Conservation (phyloP, 2,329 filamentous ascomycete species). For the Ophiostoma angusticollis region DNA sequence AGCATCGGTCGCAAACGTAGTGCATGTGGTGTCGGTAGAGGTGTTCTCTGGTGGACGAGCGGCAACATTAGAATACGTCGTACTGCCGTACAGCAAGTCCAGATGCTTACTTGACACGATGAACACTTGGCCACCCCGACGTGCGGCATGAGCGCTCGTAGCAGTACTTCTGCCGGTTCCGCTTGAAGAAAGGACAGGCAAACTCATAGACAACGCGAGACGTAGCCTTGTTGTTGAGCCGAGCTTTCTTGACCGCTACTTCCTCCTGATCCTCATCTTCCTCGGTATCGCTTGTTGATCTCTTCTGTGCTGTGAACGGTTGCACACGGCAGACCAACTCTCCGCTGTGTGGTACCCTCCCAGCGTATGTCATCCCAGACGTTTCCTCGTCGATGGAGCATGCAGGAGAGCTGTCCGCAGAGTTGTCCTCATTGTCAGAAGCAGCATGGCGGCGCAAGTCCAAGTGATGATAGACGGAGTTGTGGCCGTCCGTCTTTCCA, state of each 20-base stretch:
- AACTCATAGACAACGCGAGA: constrained; percentile 6
- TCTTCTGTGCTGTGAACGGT: background rate
- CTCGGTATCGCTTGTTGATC: background rate
- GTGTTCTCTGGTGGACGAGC: constrained; percentile 25
- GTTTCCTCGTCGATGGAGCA: background rate
- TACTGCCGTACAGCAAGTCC: too few relatives aligned
- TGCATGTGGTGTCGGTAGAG: constrained; percentile 25
- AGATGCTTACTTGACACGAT: constrained; percentile 24
- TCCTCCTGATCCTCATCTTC: constrained; percentile 3
- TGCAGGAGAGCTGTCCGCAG: background rate
- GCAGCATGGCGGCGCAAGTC: background rate
- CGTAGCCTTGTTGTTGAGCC: constrained; percentile 7
- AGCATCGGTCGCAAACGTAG: constrained; percentile 24
- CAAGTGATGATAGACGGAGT: background rate
- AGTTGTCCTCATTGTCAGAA: background rate
- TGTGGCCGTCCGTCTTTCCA: too few relatives aligned
- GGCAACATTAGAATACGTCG: too few relatives aligned
- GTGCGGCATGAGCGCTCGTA: constrained; percentile 24
- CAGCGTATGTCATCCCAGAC: background rate
- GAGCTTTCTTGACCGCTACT: constrained; percentile 2
- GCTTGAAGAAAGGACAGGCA: constrained; percentile 29
- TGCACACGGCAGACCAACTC: background rate
- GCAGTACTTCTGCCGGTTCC: constrained; percentile 24
- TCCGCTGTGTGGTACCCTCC: background rate
- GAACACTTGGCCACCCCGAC: constrained; percentile 25